Evolutionary conservation across 768 basidiomycete genomes (phyloP).

Genomic region (Tulasnella sp.): DNA sequence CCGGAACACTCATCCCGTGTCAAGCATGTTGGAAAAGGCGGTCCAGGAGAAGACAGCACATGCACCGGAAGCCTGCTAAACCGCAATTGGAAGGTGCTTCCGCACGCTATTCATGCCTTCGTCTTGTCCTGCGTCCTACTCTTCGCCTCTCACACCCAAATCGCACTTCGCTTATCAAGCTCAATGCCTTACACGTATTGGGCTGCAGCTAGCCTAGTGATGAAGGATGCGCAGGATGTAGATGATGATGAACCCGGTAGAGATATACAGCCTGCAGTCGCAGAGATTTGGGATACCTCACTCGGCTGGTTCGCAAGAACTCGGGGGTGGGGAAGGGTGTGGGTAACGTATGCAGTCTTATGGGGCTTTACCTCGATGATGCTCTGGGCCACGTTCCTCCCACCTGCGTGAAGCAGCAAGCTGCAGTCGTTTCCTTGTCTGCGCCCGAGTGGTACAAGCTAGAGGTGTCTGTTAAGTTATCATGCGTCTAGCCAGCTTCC

Average conservation of each 20-base stretch:
- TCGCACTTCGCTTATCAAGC: slow-evolving; percentile 61
- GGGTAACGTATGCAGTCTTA: slow-evolving; percentile 64
- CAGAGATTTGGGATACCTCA: no score
- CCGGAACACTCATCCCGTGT: no score
- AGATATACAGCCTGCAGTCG: neutral
- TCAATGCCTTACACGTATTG: slow-evolving; percentile 75
- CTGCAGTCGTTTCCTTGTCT: no score
- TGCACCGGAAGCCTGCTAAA: no score
- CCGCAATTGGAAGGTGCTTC: slow-evolving; percentile 26
- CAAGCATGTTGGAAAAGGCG: no score
- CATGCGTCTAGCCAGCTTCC: no score
- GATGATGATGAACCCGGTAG: neutral
- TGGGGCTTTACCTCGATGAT: slow-evolving; percentile 64
- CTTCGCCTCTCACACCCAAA: slow-evolving; percentile 78
- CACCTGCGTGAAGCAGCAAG: slow-evolving; percentile 73
- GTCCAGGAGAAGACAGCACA: no score
- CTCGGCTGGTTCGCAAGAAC: slow-evolving; percentile 6
- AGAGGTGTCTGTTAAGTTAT: no score
- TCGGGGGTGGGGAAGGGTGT: slow-evolving; percentile 36
- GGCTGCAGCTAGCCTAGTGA: slow-evolving; percentile 60
- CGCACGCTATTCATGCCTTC: slow-evolving; percentile 65
- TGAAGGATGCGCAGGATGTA: slow-evolving; percentile 29
- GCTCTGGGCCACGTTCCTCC: slow-evolving; percentile 76
- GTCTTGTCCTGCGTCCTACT: slow-evolving; percentile 50
- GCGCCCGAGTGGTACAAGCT: no score